These are phyloP conservation scores for Lasiodiplodia gonubiensis DNA, from an alignment of 2,329 filamentous ascomycete genomes.

Conservation along the genomic window DNA sequence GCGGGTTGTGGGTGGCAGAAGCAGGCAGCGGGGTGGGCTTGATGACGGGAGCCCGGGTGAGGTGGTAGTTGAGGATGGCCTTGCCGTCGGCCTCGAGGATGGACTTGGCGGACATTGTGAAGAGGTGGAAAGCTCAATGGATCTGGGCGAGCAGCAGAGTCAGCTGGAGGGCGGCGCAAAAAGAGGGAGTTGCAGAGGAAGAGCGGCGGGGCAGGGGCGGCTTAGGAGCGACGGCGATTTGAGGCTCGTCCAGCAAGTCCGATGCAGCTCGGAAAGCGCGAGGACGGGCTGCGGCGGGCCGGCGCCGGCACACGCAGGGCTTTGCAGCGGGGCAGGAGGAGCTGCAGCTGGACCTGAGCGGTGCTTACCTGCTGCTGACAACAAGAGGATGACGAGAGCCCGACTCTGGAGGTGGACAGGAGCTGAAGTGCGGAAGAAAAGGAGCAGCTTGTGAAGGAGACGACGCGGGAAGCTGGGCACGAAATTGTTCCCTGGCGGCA, in stretches of 20 bases:
- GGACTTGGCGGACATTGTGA: slow-evolving; percentile 88
- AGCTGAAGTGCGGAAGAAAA: background rate
- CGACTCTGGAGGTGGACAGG: background rate
- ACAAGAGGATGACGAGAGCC: slow-evolving; percentile 14
- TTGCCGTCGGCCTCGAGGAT: slow-evolving; percentile 99
- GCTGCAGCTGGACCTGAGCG: slow-evolving; percentile 1
- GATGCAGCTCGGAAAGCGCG: slow-evolving; percentile 15
- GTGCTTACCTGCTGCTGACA: slow-evolving; percentile 20
- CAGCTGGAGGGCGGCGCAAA: slow-evolving; percentile 6
- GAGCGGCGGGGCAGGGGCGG: background rate
- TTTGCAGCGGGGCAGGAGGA: background rate
- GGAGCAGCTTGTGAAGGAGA: background rate
- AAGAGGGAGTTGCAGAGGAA: slow-evolving; percentile 18
- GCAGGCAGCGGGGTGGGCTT: slow-evolving; percentile 93
- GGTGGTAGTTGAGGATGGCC: slow-evolving; percentile 99
- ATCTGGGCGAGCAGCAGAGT: background rate
- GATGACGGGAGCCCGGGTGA: slow-evolving; percentile 95
- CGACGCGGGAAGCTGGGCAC: slow-evolving; percentile 6
- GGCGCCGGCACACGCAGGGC: slow-evolving; percentile 14
- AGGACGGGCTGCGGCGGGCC: background rate
- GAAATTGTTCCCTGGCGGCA: slow-evolving; percentile 14
- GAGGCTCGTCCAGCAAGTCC: slow-evolving; percentile 9
- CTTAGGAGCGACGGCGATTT: slow-evolving; percentile 15
- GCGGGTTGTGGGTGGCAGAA: slow-evolving; percentile 86
- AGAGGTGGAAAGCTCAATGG: slow-evolving; percentile 25